Evolutionary conservation across 768 basidiomycete species (phyloP).

Genomic region (Lepiota subincarnata): DNA sequence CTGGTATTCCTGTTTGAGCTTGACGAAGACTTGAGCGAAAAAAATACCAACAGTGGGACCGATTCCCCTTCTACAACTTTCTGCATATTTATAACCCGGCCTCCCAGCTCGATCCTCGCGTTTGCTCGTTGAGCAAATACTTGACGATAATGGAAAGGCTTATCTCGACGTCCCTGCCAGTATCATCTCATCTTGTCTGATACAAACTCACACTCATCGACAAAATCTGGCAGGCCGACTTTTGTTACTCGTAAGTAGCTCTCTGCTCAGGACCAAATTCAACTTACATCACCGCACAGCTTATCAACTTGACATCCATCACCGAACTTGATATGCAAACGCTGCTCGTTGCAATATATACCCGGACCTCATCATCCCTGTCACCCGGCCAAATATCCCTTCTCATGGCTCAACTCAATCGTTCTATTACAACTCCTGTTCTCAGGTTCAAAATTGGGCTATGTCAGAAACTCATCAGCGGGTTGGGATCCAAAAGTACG

Average conservation of each 20-base stretch:
- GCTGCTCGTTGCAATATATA: slow-evolving; percentile 32
- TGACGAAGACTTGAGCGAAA: slow-evolving; percentile 43
- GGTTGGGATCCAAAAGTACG: background rate
- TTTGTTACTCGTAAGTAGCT: slow-evolving; percentile 16
- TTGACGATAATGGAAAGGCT: slow-evolving; percentile 12
- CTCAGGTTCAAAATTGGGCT: slow-evolving; percentile 37
- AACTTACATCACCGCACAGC: slow-evolving; percentile 20
- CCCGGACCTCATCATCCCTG: slow-evolving; percentile 19
- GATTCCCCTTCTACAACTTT: slow-evolving; percentile 4
- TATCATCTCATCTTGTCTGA: slow-evolving; percentile 27
- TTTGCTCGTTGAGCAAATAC: slow-evolving; percentile 17
- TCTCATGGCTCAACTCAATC: slow-evolving; percentile 7
- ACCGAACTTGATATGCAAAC: slow-evolving; percentile 31
- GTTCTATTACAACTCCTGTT: slow-evolving; percentile 16
- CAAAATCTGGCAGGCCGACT: slow-evolving; percentile 28
- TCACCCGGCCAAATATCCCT: background rate
- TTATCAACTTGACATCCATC: slow-evolving; percentile 37
- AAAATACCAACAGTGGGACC: slow-evolving; percentile 32
- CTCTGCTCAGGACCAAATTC: background rate
- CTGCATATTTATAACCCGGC: background rate
- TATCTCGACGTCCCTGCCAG: slow-evolving; percentile 13
- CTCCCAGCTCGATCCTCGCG: slow-evolving; percentile 36
- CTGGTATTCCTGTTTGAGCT: slow-evolving; percentile 62
- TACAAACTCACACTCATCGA: slow-evolving; percentile 24
- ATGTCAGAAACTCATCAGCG: slow-evolving; percentile 32